Conservation (phyloP, 1,139 yeast genomes). For the Waltiozyma sp. region DNA sequence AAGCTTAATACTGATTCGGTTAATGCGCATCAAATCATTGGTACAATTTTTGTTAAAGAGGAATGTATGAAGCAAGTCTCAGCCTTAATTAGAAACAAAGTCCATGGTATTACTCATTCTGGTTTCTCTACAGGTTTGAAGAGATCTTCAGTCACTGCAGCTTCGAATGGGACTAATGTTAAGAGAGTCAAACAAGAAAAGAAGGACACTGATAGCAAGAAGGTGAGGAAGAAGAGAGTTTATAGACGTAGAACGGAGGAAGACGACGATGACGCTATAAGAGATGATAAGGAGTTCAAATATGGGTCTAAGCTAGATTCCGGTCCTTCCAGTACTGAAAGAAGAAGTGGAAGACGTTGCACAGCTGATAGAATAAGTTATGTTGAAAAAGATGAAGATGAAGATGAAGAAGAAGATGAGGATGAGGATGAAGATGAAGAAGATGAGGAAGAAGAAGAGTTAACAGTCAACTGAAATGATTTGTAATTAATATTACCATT, state of each 20-base stretch:
- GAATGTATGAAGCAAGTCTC: constrained; percentile 17
- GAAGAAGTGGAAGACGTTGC: constrained; percentile 28
- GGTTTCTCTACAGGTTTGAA: constrained; percentile 5
- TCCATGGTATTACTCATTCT: constrained; percentile 9
- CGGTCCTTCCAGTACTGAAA: constrained; percentile 19
- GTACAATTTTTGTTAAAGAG: constrained; percentile 41
- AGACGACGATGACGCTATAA: constrained; percentile 11
- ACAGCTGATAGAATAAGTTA: constrained; percentile 34
- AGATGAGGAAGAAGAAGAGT: constrained; percentile 4
- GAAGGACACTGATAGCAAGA: constrained; percentile 2
- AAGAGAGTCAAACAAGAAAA: constrained; percentile 18
- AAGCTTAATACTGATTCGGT: constrained; percentile 35
- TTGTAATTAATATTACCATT: no score
- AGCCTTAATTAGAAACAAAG: constrained; percentile 15
- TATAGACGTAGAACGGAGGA: constrained; percentile 5
- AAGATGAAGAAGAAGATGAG: constrained; percentile 17
- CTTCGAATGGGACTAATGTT: constrained; percentile 6
- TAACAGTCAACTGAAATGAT: no score
- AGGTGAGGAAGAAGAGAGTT: constrained; percentile 4
- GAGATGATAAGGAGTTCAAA: constrained; percentile 2
- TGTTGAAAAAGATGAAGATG: constrained; percentile 23
- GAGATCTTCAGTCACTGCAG: background rate
- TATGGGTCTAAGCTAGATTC: constrained; percentile 1
- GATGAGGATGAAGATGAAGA: constrained; percentile 11
- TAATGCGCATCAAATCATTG: constrained; percentile 27